Evolutionary conservation across 164 flowering plant genomes (phyloP), one percentile per base, ranked within the genome.

Genomic region (Sextonia rubra): DNA sequence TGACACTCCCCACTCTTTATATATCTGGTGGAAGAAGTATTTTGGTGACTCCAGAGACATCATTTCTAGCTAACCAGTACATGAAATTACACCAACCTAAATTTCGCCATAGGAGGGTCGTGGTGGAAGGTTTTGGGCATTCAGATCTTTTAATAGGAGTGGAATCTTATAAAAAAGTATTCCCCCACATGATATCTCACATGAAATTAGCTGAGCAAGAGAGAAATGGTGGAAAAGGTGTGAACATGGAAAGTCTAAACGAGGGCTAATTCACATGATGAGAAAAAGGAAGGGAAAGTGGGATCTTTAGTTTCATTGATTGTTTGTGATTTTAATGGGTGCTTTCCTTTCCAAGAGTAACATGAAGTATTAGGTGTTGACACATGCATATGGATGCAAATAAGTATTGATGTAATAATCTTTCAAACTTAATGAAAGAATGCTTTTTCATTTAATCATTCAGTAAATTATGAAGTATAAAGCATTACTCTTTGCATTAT

Each of bases 61-160:
- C 87, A 5, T 83, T 82, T 73, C 82, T 86, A 12, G 88, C 86
- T n/a, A 83, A 88, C 78, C 78, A 82, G 62, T 85, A 85, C 76
- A 85, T 86, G 89, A 86, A 77, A 71, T 48, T 88, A 83, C 89
- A 88, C 76, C 89, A 88, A 60, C 86, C 91, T 71, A 75, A 79
- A 23, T 85, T 77, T 47, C 73, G 73, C 47, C 87, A 86, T 70
- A 79, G 80, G 68, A 79, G 91, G 71, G 81, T 85, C 26, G 87
- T 86, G 30, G 81, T 86, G 22, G 87, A 88, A 4, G 86, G 86
- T 9, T 86, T 85, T 62, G 89, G 88, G 37, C 89, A 88, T 70
- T 83, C 87, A 4, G 89, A 85, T 73, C 74, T 86, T 27, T 66
- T 86, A 76, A 82, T 85, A 14, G 91, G 91, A 18, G 86, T 86